Evolutionary conservation across 73 alveolate species (phyloP).

Genomic region (Tetrahymena borealis): DNA sequence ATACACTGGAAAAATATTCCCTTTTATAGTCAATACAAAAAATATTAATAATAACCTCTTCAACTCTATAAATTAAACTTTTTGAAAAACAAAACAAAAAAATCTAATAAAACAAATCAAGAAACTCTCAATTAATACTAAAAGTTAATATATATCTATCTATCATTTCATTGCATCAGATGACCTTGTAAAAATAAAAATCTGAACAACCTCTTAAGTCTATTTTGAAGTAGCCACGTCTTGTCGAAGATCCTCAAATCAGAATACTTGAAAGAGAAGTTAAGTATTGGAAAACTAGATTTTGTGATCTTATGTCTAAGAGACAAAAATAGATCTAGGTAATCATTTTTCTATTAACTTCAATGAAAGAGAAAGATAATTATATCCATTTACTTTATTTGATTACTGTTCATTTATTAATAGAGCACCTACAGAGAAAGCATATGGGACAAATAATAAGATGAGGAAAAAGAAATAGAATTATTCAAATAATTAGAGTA

Average conservation of each 20-base stretch:
- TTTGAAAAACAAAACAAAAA: background rate
- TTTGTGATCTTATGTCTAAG: background rate
- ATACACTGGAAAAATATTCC: background rate
- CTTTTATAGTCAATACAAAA: background rate
- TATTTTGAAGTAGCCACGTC: background rate
- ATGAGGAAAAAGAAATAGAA: background rate
- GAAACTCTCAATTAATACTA: no score
- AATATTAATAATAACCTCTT: background rate
- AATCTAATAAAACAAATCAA: no score
- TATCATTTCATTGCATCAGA: no score
- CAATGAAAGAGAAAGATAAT: background rate
- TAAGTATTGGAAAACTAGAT: background rate
- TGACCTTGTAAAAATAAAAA: background rate
- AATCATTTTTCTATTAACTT: background rate
- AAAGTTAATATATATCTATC: no score
- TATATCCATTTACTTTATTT: no score
- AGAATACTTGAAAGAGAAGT: background rate
- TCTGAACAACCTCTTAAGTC: background rate
- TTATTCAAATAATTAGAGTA: background rate
- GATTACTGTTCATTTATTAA: background rate
- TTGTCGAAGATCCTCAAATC: background rate
- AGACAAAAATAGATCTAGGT: background rate
- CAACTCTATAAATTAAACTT: background rate
- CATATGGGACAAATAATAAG: background rate
- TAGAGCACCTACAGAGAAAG: background rate